A percentile compares a stretch with the other conserved stretches of the same genome.
Evolutionary conservation across 1,284 basidiomycete species (phyloP).

Genomic region (Melampsora occidentalis): DNA sequence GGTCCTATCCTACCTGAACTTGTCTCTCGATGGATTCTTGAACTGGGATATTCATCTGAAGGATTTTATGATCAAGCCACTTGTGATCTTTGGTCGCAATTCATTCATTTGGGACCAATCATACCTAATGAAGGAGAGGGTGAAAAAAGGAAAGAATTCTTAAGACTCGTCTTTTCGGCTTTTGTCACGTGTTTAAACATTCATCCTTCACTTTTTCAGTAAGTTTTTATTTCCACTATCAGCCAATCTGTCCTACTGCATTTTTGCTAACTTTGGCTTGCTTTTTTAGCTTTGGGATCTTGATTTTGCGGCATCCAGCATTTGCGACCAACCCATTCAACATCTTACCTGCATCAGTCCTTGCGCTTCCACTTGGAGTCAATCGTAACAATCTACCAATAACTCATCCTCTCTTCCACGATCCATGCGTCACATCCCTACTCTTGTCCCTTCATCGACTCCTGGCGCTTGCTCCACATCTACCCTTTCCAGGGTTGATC

Average conservation of each 20-base stretch:
- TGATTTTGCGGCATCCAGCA: slow-evolving; percentile 41
- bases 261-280: neutral
- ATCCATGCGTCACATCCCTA: neutral
- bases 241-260: neutral
- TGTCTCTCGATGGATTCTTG: slow-evolving; percentile 30
- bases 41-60: neutral
- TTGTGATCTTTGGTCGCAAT: neutral
- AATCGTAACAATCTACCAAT: slow-evolving; percentile 1
- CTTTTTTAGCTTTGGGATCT: slow-evolving; percentile 22
- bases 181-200: slow-evolving; percentile 31
- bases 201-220: slow-evolving; percentile 36
- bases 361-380: neutral
- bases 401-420: slow-evolving; percentile 27
- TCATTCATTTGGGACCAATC: neutral
- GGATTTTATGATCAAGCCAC: slow-evolving; percentile 12
- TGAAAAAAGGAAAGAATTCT: slow-evolving; percentile 20
- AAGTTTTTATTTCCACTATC: neutral
- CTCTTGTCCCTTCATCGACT: slow-evolving; percentile 26
- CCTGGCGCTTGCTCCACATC: slow-evolving; percentile 36
- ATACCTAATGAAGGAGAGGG: neutral
- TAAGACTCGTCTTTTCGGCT: slow-evolving; percentile 21
- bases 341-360: slow-evolving; percentile 9
- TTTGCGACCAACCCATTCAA: slow-evolving; percentile 36
- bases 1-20: slow-evolving; percentile 34
- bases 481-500: slow-evolving; percentile 40